These are phyloP conservation scores for Canariomyces notabilis DNA, from an alignment of 2,329 filamentous ascomycete genomes.

Conservation along the genomic window DNA sequence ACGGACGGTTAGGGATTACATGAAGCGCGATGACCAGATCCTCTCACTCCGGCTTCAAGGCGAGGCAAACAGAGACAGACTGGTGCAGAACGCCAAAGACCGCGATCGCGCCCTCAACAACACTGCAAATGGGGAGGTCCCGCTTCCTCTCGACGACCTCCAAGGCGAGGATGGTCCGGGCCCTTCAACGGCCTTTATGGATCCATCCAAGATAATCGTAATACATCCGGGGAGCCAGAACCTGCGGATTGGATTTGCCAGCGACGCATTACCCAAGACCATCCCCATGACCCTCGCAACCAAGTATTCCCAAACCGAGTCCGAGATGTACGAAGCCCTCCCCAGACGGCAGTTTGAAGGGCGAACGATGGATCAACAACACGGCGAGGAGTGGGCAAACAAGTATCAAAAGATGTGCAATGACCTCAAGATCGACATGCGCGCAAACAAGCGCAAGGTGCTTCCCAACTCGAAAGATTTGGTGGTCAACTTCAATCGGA, in stretches of 20 bases:
- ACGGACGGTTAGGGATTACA: constrained; percentile 66
- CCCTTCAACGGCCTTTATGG: constrained; percentile 54
- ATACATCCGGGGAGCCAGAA: constrained; percentile 96
- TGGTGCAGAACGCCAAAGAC: constrained; percentile 83
- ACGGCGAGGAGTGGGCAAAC: constrained; percentile 74
- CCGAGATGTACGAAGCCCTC: constrained; percentile 74
- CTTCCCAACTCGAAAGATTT: constrained; percentile 96
- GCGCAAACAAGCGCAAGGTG: constrained; percentile 88
- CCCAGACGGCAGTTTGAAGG: constrained; percentile 65
- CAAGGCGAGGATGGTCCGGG: constrained; percentile 51
- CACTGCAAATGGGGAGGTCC: constrained; percentile 63
- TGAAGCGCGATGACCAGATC: constrained; percentile 96
- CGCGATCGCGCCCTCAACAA: constrained; percentile 79
- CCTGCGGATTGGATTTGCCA: constrained; percentile 88
- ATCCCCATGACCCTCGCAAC: constrained; percentile 89
- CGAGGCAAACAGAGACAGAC: constrained; percentile 77
- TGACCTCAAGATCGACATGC: constrained; percentile 86
- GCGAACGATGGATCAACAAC: constrained; percentile 67
- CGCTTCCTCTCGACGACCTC: constrained; percentile 56
- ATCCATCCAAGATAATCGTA: constrained; percentile 86
- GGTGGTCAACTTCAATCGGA: constrained; percentile 88
- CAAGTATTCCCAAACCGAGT: constrained; percentile 71
- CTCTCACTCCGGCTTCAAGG: constrained; percentile 82
- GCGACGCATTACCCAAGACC: constrained; percentile 88
- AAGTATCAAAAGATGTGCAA: constrained; percentile 77